These are phyloP conservation scores for Trichoderma atroviride DNA, from an alignment of 2,329 filamentous ascomycete genomes.

Conservation along the genomic window DNA sequence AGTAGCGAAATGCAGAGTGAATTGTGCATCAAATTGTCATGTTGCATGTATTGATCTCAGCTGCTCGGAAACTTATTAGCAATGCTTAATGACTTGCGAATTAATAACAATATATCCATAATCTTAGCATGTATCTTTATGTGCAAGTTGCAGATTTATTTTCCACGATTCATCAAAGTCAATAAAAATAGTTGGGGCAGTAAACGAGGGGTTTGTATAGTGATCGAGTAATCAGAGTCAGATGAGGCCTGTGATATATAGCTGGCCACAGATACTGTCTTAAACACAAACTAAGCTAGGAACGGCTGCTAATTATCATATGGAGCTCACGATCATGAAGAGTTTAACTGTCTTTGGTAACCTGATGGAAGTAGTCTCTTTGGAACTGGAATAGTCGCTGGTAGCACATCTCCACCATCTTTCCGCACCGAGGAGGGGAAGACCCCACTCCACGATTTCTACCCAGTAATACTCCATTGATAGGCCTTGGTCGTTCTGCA, in stretches of 20 bases:
- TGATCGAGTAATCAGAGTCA: background rate
- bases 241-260: background rate
- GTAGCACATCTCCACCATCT: constrained; percentile 10
- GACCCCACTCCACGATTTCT: constrained; percentile 9
- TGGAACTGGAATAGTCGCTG: background rate
- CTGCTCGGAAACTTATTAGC: background rate
- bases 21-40: constrained; percentile 4
- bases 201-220: background rate
- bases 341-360: constrained; percentile 13
- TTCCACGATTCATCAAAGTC: background rate
- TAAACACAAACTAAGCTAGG: background rate
- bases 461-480: background rate
- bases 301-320: constrained; percentile 20
- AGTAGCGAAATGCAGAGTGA: background rate
- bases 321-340: background rate
- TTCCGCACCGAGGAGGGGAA: constrained; percentile 11
- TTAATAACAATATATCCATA: background rate
- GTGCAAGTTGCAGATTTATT: background rate
- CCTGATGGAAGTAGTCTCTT: background rate
- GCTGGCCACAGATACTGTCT: background rate
- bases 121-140: background rate
- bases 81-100: background rate
- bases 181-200: background rate
- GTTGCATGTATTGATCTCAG: background rate
- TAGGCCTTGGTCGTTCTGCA: background rate